Base-by-base conservation (phyloP, 208 protist genomes). In the Trypanosoma scelopori region DNA sequence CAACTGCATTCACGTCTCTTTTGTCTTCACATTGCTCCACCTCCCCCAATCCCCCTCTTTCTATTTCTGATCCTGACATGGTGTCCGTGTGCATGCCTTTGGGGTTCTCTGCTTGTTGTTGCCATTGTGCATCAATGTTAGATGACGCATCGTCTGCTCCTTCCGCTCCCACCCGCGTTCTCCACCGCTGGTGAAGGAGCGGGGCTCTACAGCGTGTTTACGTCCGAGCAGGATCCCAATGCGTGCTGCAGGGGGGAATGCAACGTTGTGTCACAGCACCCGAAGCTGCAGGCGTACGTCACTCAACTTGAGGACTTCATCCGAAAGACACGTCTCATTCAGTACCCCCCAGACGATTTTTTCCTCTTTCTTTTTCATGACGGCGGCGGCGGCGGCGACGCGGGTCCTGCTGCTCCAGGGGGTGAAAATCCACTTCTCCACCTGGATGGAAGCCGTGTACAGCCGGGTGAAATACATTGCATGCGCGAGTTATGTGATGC, bases 291-390 rank as follows among this genome's bases (percentile, higher is more conserved):
- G 6, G 39, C 53, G n/a, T 93, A 95, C 52, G 51, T 93, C 32
- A 81, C 92, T 35, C 76, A 83, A 41, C 70, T 95, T 18, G 84
- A 76, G 22, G 67, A 46, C 1, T 91, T 95, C 58, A 64, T 95
- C 30, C 61, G 46, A 3, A 59, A 53, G 7, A 80, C 79, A 18
- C 76, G 83, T n/a, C 72, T 93, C 3, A 81, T 95, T 50, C 87
- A 93, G 50, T 61, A 77, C 13, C 85, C 93, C 71, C 87, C 90
- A 3, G 83, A 92, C 13, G 76, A 89, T 49, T 95, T 82, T 61
- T 93, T 95, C 39, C 55, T 79, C 39, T 80, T 84, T 49, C 58
- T 87, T 32, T 66, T 52, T 13, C 52, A 69, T 49, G 75, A 51
- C 55, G 73, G 74, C 58, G 65, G n/a, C 6, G 46, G 37, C 16